phyloP scores from a whole-genome alignment of 257 asterid genomes.

The Salvia rosmarinus region DNA sequence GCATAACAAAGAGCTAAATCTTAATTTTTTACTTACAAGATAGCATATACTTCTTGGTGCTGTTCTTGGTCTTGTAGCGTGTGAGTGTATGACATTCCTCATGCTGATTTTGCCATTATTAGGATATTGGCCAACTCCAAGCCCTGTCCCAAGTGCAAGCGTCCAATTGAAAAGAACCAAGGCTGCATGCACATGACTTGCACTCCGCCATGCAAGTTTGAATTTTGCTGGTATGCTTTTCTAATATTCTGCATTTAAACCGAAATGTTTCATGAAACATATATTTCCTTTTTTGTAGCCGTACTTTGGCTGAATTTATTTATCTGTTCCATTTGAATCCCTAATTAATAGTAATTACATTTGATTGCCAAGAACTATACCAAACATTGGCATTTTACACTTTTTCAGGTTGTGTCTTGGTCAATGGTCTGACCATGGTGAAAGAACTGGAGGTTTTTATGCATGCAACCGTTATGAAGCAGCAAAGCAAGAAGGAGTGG shows the following conservation, averaged over 20 bases:
- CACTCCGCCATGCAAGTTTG: conserved; percentile 99
- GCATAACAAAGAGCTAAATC: conserved; percentile 7
- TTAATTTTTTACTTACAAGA: conserved; percentile 1
- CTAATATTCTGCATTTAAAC: conserved; percentile 2
- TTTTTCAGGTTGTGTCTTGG: conserved; percentile 88
- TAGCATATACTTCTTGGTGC: neutral
- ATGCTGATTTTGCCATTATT: conserved; percentile 30
- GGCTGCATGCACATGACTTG: conserved; percentile 99
- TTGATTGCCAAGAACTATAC: conserved; percentile 5
- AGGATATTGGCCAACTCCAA: conserved; percentile 99
- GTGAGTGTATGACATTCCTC: conserved; percentile 22
- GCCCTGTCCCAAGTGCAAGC: conserved; percentile 99
- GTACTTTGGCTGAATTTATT: conserved; percentile 12
- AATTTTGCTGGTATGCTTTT: conserved; percentile 90
- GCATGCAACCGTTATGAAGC: conserved; percentile 99
- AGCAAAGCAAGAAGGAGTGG: conserved; percentile 99
- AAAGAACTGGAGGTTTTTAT: conserved; percentile 96
- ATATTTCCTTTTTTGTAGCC: neutral
- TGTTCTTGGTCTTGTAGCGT: conserved; percentile 12
- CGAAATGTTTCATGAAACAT: conserved; percentile 19
- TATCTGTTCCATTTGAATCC: conserved; percentile 13
- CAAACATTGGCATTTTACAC: conserved; percentile 11
- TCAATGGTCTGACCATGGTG: conserved; percentile 98
- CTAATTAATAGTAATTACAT: conserved; percentile 10
- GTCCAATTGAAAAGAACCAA: conserved; percentile 99